Conservation (phyloP, 2,329 filamentous ascomycete species). For the Exophiala phaeomuriformis region DNA sequence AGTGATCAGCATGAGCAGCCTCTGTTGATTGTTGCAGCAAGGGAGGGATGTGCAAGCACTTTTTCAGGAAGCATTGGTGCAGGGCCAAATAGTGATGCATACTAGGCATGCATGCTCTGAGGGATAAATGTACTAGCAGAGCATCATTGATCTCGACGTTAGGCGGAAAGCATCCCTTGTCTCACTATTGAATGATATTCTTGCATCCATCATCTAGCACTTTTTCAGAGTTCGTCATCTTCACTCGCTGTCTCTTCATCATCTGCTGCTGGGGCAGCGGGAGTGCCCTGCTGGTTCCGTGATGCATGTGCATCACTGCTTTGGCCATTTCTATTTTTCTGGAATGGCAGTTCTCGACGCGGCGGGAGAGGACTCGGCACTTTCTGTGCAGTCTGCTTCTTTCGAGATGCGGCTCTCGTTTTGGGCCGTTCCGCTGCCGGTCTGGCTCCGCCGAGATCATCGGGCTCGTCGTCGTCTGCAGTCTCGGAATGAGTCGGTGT, state of each 20-base stretch:
- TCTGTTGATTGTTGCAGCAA: slow-evolving; percentile 1
- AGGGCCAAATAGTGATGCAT: no score
- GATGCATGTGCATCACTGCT: background rate
- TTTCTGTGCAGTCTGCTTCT: background rate
- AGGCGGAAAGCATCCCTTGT: no score
- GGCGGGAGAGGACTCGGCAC: slow-evolving; percentile 15
- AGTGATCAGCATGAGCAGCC: slow-evolving; percentile 1
- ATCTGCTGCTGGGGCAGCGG: slow-evolving; percentile 17
- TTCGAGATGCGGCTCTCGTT: slow-evolving; percentile 3
- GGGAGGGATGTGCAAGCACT: background rate
- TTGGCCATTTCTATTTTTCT: slow-evolving; percentile 1
- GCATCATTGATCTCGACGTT: background rate
- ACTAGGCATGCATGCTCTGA: no score
- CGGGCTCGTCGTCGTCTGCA: slow-evolving; percentile 13
- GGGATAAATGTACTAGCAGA: no score
- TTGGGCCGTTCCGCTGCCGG: slow-evolving; percentile 2
- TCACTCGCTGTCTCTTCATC: slow-evolving; percentile 25
- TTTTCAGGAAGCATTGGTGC: background rate
- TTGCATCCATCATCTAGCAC: background rate
- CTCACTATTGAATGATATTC: no score
- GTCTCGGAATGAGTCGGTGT: slow-evolving; percentile 9
- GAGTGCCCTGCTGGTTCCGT: background rate
- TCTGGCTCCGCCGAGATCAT: slow-evolving; percentile 9
- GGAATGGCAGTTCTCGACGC: slow-evolving; percentile 18
- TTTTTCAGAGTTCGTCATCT: slow-evolving; percentile 25